These are phyloP conservation scores for Sugiyamaella grinbergsii DNA, from an alignment of 1,139 yeast species.

Conservation along the genomic window DNA sequence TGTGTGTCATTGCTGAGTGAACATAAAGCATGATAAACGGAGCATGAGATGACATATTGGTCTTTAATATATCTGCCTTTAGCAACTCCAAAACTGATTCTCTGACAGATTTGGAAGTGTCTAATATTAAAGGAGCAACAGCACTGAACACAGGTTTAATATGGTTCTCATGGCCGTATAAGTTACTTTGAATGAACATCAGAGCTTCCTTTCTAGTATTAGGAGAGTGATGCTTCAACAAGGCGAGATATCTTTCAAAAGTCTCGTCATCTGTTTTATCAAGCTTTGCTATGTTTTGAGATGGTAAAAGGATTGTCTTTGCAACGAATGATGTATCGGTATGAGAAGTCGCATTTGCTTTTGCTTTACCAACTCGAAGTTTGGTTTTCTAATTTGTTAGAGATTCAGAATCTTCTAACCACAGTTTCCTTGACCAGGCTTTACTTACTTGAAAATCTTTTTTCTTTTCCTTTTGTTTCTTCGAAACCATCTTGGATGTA, in stretches of 20 bases:
- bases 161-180: conserved; percentile 34
- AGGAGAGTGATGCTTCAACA: conserved; percentile 77
- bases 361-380: conserved; percentile 84
- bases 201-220: conserved; percentile 76
- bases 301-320: conserved; percentile 46
- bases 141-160: conserved; percentile 61
- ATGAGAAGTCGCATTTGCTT: conserved; percentile 66
- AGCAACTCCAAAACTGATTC: conserved; percentile 58
- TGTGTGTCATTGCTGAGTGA: conserved; percentile 95
- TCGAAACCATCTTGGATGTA: conserved; percentile 36
- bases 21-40: conserved; percentile 68
- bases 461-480: conserved; percentile 64
- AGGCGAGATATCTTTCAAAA: conserved; percentile 53
- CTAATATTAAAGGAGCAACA: conserved; percentile 60
- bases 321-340: conserved; percentile 87
- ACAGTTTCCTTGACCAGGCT: no score
- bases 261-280: conserved; percentile 26
- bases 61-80: conserved; percentile 40
- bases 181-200: conserved; percentile 36
- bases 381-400: conserved; percentile 57
- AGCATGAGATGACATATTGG: conserved; percentile 49
- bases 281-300: conserved; percentile 35
- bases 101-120: conserved; percentile 66
- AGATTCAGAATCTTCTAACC: not conserved
- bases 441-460: conserved; percentile 61